Base-by-base conservation (phyloP, 805 yeast genomes). In the Pichia insulana region DNA sequence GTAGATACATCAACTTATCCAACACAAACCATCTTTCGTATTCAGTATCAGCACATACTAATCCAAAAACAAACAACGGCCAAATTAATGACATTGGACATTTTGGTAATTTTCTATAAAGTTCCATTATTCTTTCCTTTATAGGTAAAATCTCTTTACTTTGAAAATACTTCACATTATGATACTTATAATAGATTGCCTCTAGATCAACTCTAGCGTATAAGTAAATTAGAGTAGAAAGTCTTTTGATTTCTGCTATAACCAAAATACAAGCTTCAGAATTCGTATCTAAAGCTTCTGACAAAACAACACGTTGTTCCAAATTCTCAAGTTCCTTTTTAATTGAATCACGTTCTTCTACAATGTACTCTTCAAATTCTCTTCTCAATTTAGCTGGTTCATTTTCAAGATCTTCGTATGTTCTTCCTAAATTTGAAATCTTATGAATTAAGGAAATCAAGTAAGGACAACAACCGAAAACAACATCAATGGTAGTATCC, bases 51-150 rank as follows among this genome's bases (percentile, higher is more conserved):
- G 54, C 56, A 4, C 63, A 52, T 0, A 62, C 62, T 3, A 65
- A 48, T 1, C 71, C 71, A 15, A 67, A 46, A 3, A 68, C 55
- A 46, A 67, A 68, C 3, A 67, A 39, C 1, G 73, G 68, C 73
- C 73, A 68, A 2, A 66, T 46, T 13, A 68, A 43, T 1, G 71
- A 58, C 61, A 64, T 63, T 34, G 59, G 60, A 20, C 55, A 49
- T 20, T 51, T 61, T 3, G 65, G 68, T 12, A 59, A 54, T 3
- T 41, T 45, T 16, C 26, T 26, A 15, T 52, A 52, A 3, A 63
- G 44, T 13, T 36, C 39, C 37, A 59, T 56, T 6, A 62, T 56
- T 44, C 8, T 22, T 22, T 22, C 25, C 25, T 22, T 22, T 6
- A 22, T 22, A 6, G 25, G 25, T 22, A 22, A 22, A 8, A 22